Evolutionary conservation across 129 eudicot genomes (phyloP).

Genomic region (Flaveria ramosissima): DNA sequence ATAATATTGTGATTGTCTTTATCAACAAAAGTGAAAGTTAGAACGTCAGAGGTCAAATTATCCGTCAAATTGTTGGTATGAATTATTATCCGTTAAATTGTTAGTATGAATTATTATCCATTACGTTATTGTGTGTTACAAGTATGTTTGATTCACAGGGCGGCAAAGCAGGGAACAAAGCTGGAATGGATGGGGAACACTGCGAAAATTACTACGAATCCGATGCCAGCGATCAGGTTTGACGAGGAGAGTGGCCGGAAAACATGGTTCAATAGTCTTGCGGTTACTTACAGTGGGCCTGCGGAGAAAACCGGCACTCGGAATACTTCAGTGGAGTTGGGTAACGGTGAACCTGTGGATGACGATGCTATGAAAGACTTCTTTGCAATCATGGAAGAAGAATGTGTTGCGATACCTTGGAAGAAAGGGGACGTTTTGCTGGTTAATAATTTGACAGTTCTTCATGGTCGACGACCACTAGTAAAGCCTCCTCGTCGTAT

Average conservation of each 20-base stretch:
- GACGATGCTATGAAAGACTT: conserved; percentile 51
- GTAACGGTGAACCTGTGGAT: conserved; percentile 65
- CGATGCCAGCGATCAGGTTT: conserved; percentile 61
- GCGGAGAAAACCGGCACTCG: conserved; percentile 39
- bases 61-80: no score
- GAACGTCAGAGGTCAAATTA: no score
- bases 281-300: conserved; percentile 56
- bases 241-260: conserved; percentile 58
- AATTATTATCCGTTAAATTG: no score
- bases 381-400: conserved; percentile 64
- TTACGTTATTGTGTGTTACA: background rate
- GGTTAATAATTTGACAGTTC: conserved; percentile 75
- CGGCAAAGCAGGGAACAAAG: conserved; percentile 68
- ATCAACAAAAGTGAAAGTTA: no score
- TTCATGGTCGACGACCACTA: conserved; percentile 69
- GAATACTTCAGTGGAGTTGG: conserved; percentile 50
- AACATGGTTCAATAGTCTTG: conserved; percentile 75
- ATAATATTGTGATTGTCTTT: no score
- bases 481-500: conserved; percentile 66
- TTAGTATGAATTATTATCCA: no score
- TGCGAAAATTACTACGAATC: conserved; percentile 55
- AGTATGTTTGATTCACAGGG: conserved; percentile 46
- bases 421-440: conserved; percentile 71
- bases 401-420: conserved; percentile 75
- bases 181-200: conserved; percentile 67